Evolutionary conservation across 148 eudicot species (phyloP).

Genomic region (Chenopodium album): DNA sequence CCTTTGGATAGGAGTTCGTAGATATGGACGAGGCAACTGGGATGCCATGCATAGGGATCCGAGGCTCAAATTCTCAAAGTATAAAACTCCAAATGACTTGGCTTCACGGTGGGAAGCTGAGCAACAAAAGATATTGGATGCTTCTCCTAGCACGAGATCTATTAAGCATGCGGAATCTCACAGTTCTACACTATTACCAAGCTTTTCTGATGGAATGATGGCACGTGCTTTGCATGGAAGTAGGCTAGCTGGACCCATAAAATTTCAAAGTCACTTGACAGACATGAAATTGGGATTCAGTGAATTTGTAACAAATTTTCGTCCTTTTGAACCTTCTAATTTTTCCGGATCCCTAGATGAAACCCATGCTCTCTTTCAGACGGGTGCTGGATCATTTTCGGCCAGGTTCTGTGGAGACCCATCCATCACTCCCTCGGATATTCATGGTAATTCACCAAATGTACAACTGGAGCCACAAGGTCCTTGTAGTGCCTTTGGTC

Average conservation of each 20-base stretch:
- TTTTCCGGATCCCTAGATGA: slow-evolving; percentile 39
- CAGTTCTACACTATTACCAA: slow-evolving; percentile 48
- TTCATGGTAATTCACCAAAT: slow-evolving; percentile 42
- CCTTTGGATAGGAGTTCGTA: slow-evolving; percentile 97
- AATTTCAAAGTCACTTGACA: slow-evolving; percentile 66
- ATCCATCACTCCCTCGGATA: slow-evolving; percentile 42
- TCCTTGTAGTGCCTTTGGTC: slow-evolving; percentile 45
- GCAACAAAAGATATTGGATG: slow-evolving; percentile 67
- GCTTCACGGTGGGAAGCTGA: slow-evolving; percentile 84
- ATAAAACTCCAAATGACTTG: slow-evolving; percentile 61
- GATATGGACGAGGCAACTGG: slow-evolving; percentile 90
- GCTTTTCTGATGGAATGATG: slow-evolving; percentile 83
- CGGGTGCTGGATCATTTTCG: slow-evolving; percentile 44
- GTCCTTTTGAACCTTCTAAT: slow-evolving; percentile 39
- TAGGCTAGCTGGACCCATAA: slow-evolving; percentile 47
- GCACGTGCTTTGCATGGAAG: slow-evolving; percentile 67
- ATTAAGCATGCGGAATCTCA: slow-evolving; percentile 38
- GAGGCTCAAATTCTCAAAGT: slow-evolving; percentile 64
- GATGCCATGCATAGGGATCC: slow-evolving; percentile 77
- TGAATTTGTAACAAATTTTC: slow-evolving; percentile 44
- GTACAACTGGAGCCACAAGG: slow-evolving; percentile 43
- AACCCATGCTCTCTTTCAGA: slow-evolving; percentile 35
- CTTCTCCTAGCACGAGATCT: slow-evolving; percentile 40
- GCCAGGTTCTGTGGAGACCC: slow-evolving; percentile 43
- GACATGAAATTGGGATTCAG: slow-evolving; percentile 85